Evolutionary conservation across 257 asterid species (phyloP), one percentile per base, ranked within the genome.

Genomic region (Solanum sparsipilum): DNA sequence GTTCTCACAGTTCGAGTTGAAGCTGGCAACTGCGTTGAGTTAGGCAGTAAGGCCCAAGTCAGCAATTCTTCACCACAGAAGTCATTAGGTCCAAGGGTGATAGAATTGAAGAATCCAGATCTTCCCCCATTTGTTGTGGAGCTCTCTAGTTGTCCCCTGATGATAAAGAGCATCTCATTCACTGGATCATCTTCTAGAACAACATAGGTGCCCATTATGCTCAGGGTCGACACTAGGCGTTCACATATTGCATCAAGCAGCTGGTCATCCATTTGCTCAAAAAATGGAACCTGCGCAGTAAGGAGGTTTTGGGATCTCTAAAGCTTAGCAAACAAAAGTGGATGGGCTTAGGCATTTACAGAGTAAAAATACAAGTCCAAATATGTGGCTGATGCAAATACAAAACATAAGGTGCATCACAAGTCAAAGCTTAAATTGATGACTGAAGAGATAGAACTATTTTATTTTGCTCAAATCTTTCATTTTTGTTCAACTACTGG

Each of bases 11-110:
- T 94, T 29, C 98, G 90, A 29, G 98, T 96, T 12, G 98, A 97
- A 36, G 98, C 91, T 16, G 99, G 99, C 38, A 96, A 90, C 92
- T 94, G 93, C n/a, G 91, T 88, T 6, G 98, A 91, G 71, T 94
- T 96, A 1, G 98, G 98, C 39, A 94, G 92, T 78, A 97, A 86
- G 46, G 99, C 99, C 99, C 99, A 97, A 7, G 99, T 97, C 4
- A 97, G 94, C 20, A 97, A 88, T 87, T 97, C 99, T 87, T 97
- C 99, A 12, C 99, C 99, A 48, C 98, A 96, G 74, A 97, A 97
- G 86, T 96, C 99, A 18, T 98, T 98, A 0, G 97, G 94, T 29
- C 95, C 86, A n/a, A 97, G 94, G 63, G 96, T 92, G 93, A 91
- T 95, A 2, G 96, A 93, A 67, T 97, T 97, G 94, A 91, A 97